These are phyloP conservation scores for Parastagonospora nodorum DNA, from an alignment of 2,329 filamentous ascomycete species.

Conservation along the genomic window DNA sequence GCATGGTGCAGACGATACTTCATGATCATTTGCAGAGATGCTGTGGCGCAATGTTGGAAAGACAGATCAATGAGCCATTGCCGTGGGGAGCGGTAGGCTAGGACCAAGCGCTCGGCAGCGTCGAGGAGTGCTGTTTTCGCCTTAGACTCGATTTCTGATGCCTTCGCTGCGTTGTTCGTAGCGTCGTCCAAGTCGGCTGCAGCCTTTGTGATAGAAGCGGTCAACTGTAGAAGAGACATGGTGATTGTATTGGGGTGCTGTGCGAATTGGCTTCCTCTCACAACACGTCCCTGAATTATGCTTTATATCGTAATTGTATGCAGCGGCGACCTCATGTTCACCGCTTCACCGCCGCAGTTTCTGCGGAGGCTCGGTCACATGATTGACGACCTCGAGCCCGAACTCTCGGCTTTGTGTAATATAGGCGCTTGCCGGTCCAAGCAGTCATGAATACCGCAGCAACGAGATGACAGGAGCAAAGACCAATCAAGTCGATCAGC, in stretches of 20 bases:
- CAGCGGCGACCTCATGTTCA: too few relatives aligned
- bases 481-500: too few relatives aligned
- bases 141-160: neutral
- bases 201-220: neutral
- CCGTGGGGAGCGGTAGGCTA: neutral
- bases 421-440: too few relatives aligned
- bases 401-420: too few relatives aligned
- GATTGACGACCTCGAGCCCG: too few relatives aligned
- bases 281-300: too few relatives aligned
- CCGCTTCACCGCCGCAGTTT: too few relatives aligned
- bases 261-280: too few relatives aligned
- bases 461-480: too few relatives aligned
- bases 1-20: conserved; percentile 2
- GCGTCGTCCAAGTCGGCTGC: neutral
- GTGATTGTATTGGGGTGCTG: neutral
- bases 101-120: neutral
- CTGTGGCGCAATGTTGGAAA: conserved; percentile 3
- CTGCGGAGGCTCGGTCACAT: too few relatives aligned
- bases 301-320: too few relatives aligned
- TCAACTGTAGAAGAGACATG: neutral
- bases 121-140: neutral
- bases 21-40: conserved; percentile 1
- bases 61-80: conserved; percentile 1
- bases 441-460: too few relatives aligned
- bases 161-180: neutral